Percentiles rank a stretch among this genome's conserved stretches.
These are phyloP conservation scores for Fusarium avenaceum DNA, from an alignment of 2,329 filamentous ascomycete species.

Conservation along the genomic window DNA sequence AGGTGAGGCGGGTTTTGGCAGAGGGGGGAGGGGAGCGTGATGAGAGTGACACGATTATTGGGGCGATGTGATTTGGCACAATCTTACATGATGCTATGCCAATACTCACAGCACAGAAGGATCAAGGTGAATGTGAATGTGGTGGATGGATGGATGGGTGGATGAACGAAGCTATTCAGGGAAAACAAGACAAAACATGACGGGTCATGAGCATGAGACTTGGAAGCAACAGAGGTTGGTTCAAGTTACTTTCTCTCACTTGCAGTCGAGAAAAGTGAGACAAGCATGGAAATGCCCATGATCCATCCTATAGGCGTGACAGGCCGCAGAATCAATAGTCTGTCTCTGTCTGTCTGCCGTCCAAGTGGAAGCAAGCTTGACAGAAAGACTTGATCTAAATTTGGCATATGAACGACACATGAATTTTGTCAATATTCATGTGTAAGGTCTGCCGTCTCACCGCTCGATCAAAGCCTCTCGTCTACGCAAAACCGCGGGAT, in stretches of 20 bases:
- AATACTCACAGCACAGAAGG: neutral
- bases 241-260: too few species aligned
- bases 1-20: constrained; percentile 39
- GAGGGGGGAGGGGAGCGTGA: constrained; percentile 35
- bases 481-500: constrained; percentile 9
- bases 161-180: constrained; percentile 28
- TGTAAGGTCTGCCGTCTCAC: constrained; percentile 18
- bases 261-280: neutral
- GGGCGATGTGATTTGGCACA: constrained; percentile 36
- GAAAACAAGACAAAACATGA: neutral
- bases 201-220: too few species aligned
- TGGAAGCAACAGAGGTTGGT: too few species aligned
- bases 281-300: neutral
- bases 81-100: constrained; percentile 16
- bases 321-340: constrained; percentile 20
- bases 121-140: neutral
- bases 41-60: constrained; percentile 41
- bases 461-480: constrained; percentile 8
- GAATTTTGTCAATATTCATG: too few species aligned
- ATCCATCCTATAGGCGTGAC: neutral
- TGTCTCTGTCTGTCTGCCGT: neutral
- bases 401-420: too few species aligned
- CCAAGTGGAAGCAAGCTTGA: too few species aligned
- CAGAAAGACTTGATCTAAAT: too few species aligned
- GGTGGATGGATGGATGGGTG: neutral